Conservation (phyloP, 192 early-diverging fungal genomes). For the Umbelopsis isabellina region DNA sequence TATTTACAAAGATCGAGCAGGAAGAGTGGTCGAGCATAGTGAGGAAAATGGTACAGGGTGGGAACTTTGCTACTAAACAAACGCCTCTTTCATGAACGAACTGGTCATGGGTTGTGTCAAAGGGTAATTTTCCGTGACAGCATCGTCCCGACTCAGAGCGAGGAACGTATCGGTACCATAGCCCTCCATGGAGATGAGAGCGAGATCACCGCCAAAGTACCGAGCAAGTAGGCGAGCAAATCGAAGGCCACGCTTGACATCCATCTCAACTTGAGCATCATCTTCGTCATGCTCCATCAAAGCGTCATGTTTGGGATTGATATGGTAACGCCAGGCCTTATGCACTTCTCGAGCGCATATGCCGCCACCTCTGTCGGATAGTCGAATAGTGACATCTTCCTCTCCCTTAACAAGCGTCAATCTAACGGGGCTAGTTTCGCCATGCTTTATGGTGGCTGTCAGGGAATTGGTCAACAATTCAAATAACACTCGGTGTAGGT, state of each 20-base stretch:
- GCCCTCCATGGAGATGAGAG: conserved; percentile 68
- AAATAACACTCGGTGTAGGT: conserved; percentile 34
- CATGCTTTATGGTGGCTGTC: conserved; percentile 13
- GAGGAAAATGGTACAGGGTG: no score
- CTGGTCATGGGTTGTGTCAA: conserved; percentile 6
- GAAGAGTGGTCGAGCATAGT: no score
- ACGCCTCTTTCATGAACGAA: no score
- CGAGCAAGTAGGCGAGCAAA: conserved; percentile 59
- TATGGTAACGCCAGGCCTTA: conserved; percentile 59
- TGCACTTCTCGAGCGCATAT: conserved; percentile 58
- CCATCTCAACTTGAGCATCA: conserved; percentile 13
- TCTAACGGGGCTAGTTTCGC: conserved; percentile 41
- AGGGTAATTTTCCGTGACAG: conserved; percentile 43
- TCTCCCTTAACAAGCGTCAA: conserved; percentile 59
- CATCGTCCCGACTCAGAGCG: conserved; percentile 40
- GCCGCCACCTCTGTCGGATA: conserved; percentile 69
- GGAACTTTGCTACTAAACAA: no score
- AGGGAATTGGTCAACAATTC: conserved; percentile 21
- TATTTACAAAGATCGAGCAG: no score
- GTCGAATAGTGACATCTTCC: conserved; percentile 67
- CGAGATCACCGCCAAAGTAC: conserved; percentile 69
- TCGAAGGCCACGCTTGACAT: conserved; percentile 45
- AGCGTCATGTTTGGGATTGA: conserved; percentile 29
- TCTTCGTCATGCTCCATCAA: conserved; percentile 23
- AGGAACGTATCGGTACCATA: conserved; percentile 66